Percentiles rank a stretch among this genome's conserved stretches.
These are phyloP conservation scores for Pilatotrama ljubarskyi DNA, from an alignment of 768 basidiomycete genomes.

Conservation along the genomic window DNA sequence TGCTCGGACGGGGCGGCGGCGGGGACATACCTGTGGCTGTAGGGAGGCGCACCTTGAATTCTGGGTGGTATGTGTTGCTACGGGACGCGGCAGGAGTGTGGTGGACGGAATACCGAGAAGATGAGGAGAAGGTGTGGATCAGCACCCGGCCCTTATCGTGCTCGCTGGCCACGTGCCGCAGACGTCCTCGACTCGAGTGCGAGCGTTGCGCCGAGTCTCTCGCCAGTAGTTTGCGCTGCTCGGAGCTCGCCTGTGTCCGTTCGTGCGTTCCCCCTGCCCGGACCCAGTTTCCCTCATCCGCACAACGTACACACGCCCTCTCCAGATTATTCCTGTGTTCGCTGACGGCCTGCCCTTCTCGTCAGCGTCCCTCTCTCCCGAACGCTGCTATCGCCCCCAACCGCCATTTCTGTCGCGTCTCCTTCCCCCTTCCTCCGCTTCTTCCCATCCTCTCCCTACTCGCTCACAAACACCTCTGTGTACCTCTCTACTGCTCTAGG, in stretches of 20 bases:
- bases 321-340: background rate
- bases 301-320: background rate
- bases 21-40: background rate
- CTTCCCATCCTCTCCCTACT: background rate
- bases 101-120: background rate
- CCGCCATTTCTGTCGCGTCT: no score
- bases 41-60: no score
- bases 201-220: no score
- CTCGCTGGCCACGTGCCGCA: background rate
- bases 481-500: background rate
- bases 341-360: constrained; percentile 9
- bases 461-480: background rate
- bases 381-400: background rate
- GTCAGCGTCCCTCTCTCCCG: constrained; percentile 4
- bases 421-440: background rate
- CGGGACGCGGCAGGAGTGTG: background rate
- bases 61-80: no score
- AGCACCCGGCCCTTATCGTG: constrained; percentile 11
- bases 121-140: background rate
- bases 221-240: no score
- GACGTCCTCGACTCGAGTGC: no score
- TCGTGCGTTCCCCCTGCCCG: background rate
- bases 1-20: background rate
- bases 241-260: background rate
- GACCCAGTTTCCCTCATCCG: background rate